Evolutionary conservation across 208 protist species (phyloP).

Genomic region (Strigomonas culicis): DNA sequence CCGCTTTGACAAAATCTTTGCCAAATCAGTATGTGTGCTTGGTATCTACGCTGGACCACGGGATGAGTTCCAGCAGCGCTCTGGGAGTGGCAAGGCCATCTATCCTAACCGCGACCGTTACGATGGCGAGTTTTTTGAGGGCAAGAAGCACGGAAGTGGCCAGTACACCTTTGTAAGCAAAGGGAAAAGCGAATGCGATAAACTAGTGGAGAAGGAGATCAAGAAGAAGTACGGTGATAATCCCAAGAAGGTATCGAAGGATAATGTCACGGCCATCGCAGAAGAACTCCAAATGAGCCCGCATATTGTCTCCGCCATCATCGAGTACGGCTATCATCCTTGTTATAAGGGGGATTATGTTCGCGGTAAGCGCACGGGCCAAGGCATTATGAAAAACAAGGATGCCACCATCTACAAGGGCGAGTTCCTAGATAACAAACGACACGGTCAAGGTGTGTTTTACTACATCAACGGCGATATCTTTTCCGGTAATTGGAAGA

Average conservation of each 20-base stretch:
- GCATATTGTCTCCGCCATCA: conserved; percentile 56
- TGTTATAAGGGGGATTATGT: conserved; percentile 89
- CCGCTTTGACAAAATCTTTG: conserved; percentile 67
- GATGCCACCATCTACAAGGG: conserved; percentile 89
- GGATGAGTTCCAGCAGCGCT: conserved; percentile 90
- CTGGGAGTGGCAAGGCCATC: conserved; percentile 75
- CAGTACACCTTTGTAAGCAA: conserved; percentile 72
- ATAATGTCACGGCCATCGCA: conserved; percentile 26
- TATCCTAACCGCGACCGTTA: conserved; percentile 85
- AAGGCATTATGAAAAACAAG: conserved; percentile 90
- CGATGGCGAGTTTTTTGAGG: conserved; percentile 89
- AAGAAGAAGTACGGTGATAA: conserved; percentile 37
- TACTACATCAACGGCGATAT: conserved; percentile 92
- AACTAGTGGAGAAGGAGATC: conserved; percentile 62
- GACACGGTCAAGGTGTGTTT: conserved; percentile 87
- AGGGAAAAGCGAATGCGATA: conserved; percentile 78
- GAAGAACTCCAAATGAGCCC: conserved; percentile 52
- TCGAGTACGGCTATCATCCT: conserved; percentile 70
- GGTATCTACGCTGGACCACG: conserved; percentile 86
- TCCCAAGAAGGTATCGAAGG: conserved; percentile 21
- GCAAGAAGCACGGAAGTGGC: conserved; percentile 83
- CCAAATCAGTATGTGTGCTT: conserved; percentile 66
- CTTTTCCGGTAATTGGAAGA: conserved; percentile 85
- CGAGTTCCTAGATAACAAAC: conserved; percentile 88
- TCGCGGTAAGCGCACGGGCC: conserved; percentile 66